Conservation (phyloP, 1,284 basidiomycete genomes). For the Irpex rosettiformis region DNA sequence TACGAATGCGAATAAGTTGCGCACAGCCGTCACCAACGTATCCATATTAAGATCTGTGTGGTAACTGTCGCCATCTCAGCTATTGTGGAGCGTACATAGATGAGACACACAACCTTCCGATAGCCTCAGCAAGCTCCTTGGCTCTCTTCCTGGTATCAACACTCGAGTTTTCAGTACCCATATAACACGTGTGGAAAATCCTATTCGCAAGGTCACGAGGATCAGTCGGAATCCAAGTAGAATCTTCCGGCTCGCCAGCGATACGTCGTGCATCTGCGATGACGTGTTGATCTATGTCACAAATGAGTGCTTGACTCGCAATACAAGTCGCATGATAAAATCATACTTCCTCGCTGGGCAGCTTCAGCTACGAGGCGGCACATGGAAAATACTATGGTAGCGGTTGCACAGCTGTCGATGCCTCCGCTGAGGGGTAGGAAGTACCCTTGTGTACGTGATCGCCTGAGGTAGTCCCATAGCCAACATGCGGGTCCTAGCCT, state of each 20-base stretch:
- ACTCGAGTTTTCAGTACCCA: slow-evolving; percentile 97
- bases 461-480: slow-evolving; percentile 98
- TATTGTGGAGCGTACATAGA: neutral
- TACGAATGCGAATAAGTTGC: slow-evolving; percentile 80
- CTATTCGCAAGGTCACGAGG: slow-evolving; percentile 82
- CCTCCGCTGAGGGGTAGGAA: slow-evolving; percentile 98
- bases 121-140: slow-evolving; percentile 81
- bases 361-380: slow-evolving; percentile 86
- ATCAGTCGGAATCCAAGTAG: slow-evolving; percentile 80
- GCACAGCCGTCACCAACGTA: slow-evolving; percentile 79
- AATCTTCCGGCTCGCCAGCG: slow-evolving; percentile 77
- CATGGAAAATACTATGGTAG: slow-evolving; percentile 96
- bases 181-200: slow-evolving; percentile 98
- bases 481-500: slow-evolving; percentile 97
- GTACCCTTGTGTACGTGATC: slow-evolving; percentile 93
- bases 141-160: slow-evolving; percentile 84
- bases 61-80: slow-evolving; percentile 51
- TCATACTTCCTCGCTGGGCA: slow-evolving; percentile 66
- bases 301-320: too few species aligned
- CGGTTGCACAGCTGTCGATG: slow-evolving; percentile 96
- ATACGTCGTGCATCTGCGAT: slow-evolving; percentile 91
- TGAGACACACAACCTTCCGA: slow-evolving; percentile 60
- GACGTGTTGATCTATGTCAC: slow-evolving; percentile 73
- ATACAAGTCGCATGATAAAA: slow-evolving; percentile 3
- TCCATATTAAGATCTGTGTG: slow-evolving; percentile 98